Conservation (phyloP, 106 monocot species). For the Cymbidium sinense region DNA sequence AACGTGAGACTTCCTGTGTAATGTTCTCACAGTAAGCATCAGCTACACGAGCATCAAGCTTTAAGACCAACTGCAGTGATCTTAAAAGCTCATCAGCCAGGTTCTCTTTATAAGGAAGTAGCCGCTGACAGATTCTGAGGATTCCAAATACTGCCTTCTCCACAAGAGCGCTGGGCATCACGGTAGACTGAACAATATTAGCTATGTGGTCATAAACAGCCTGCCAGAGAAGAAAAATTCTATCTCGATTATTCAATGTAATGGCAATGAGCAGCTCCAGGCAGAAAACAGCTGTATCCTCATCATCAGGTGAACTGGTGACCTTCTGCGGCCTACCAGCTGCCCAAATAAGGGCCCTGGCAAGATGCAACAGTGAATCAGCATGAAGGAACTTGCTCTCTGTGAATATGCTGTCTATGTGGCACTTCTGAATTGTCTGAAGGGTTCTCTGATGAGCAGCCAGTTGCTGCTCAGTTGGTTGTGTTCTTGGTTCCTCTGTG, state of each 20-base stretch:
- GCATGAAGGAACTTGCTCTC: slow-evolving; percentile 84
- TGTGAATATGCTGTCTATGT: slow-evolving; percentile 61
- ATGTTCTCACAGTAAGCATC: slow-evolving; percentile 85
- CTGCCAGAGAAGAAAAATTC: slow-evolving; percentile 62
- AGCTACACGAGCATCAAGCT: slow-evolving; percentile 77
- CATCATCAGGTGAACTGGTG: slow-evolving; percentile 44
- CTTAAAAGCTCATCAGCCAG: slow-evolving; percentile 61
- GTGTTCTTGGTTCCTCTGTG: slow-evolving; percentile 48
- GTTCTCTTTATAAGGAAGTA: slow-evolving; percentile 73
- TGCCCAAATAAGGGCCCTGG: slow-evolving; percentile 49
- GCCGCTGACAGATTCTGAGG: slow-evolving; percentile 56
- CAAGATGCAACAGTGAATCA: slow-evolving; percentile 53
- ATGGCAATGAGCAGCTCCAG: slow-evolving; percentile 67
- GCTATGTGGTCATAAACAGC: slow-evolving; percentile 61
- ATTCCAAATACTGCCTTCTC: slow-evolving; percentile 78
- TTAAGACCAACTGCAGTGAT: slow-evolving; percentile 64
- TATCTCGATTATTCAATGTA: slow-evolving; percentile 69
- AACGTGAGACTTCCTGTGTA: slow-evolving; percentile 57
- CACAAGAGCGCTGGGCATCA: slow-evolving; percentile 72
- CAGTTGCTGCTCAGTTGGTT: slow-evolving; percentile 70
- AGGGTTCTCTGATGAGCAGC: slow-evolving; percentile 47
- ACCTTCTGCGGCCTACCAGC: slow-evolving; percentile 60
- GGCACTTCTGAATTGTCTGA: slow-evolving; percentile 62
- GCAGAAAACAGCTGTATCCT: slow-evolving; percentile 66
- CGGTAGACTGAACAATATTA: slow-evolving; percentile 59